A percentile compares a stretch with the other conserved stretches of the same genome.
These are phyloP conservation scores for Leccinum imitatum DNA, from an alignment of 768 basidiomycete species.

Conservation along the genomic window DNA sequence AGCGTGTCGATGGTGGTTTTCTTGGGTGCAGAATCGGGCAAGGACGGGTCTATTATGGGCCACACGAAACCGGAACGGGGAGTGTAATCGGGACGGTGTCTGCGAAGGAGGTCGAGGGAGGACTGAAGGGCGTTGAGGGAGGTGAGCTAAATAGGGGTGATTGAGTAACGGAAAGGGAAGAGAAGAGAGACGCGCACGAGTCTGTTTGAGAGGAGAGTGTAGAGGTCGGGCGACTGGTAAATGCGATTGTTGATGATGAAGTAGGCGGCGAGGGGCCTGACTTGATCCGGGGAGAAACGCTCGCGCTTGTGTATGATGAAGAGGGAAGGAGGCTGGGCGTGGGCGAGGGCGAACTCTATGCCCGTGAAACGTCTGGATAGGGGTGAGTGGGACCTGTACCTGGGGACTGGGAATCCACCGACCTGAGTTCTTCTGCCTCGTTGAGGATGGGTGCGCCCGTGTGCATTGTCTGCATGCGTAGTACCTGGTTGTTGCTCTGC, in stretches of 20 bases:
- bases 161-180: background rate
- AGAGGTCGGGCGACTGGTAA: slow-evolving; percentile 84
- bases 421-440: slow-evolving; percentile 84
- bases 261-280: slow-evolving; percentile 75
- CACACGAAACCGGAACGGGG: slow-evolving; percentile 83
- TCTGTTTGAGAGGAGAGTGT: slow-evolving; percentile 81
- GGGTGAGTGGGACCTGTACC: slow-evolving; percentile 4
- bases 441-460: slow-evolving; percentile 74
- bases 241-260: slow-evolving; percentile 89
- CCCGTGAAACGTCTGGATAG: slow-evolving; percentile 74
- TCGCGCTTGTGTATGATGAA: slow-evolving; percentile 92
- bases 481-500: slow-evolving; percentile 87
- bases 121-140: slow-evolving; percentile 70
- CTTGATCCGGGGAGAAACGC: slow-evolving; percentile 79
- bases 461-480: slow-evolving; percentile 93
- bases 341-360: slow-evolving; percentile 82
- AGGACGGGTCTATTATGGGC: slow-evolving; percentile 68
- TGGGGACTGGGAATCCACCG: background rate
- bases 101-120: slow-evolving; percentile 72
- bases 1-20: slow-evolving; percentile 35
- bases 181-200: slow-evolving; percentile 48
- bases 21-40: slow-evolving; percentile 42
- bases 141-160: slow-evolving; percentile 48
- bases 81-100: slow-evolving; percentile 77
- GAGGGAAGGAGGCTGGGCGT: slow-evolving; percentile 73